Conservation (phyloP, 352 stramenopile genomes). For the Phytopythium litorale region DNA sequence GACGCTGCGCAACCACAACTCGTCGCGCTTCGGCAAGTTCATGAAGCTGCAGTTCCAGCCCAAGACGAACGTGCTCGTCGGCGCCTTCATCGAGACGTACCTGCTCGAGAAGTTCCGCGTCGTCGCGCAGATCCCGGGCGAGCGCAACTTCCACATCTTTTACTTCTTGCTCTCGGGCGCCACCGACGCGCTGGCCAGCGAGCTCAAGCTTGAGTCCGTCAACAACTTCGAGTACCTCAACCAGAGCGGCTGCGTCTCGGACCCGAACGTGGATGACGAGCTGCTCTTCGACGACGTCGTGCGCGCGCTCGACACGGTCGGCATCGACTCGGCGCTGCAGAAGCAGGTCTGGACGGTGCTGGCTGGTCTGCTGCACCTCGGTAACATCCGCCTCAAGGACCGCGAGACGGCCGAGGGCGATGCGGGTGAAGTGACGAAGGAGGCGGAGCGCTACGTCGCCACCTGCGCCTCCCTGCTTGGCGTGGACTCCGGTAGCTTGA, state of each 20-base stretch:
- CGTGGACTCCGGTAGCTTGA: constrained; percentile 56
- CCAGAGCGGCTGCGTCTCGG: constrained; percentile 79
- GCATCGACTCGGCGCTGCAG: constrained; percentile 63
- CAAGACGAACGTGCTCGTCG: constrained; percentile 61
- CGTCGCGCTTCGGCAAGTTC: constrained; percentile 85
- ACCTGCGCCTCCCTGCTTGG: constrained; percentile 67
- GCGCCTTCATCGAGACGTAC: constrained; percentile 87
- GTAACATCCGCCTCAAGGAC: constrained; percentile 76
- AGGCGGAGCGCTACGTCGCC: constrained; percentile 47
- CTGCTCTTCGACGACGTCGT: constrained; percentile 82
- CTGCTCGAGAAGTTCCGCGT: constrained; percentile 89
- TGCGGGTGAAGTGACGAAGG: constrained; percentile 55
- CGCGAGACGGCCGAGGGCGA: constrained; percentile 78
- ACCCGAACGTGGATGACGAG: constrained; percentile 87
- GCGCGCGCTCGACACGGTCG: constrained; percentile 72
- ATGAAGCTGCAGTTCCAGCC: constrained; percentile 89
- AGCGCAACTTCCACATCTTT: constrained; percentile 92
- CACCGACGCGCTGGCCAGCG: constrained; percentile 43
- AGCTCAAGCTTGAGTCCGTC: constrained; percentile 55
- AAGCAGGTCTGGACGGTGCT: constrained; percentile 78
- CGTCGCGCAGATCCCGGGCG: constrained; percentile 77
- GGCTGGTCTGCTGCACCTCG: constrained; percentile 72
- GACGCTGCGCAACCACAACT: constrained; percentile 88
- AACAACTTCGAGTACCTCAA: constrained; percentile 82
- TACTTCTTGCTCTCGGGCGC: constrained; percentile 86